Evolutionary conservation across 257 asterid genomes (phyloP), one percentile per base, ranked within the genome.

Genomic region (Nicotiana obtusifolia): DNA sequence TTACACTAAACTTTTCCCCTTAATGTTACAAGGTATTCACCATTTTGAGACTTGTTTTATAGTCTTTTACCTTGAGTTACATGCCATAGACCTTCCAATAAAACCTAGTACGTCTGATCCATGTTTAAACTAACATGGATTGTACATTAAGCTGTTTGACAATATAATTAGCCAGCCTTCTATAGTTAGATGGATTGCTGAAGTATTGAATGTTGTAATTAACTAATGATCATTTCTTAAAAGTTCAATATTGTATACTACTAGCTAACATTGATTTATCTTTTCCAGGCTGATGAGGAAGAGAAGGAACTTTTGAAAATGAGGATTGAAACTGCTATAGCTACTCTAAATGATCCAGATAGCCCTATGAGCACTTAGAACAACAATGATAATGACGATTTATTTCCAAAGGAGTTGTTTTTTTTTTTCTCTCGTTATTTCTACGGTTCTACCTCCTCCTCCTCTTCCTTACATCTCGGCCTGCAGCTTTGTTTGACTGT

Each of bases 291-390:
- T 24, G 94, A 90, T 24, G 93, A 91, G 22, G 92, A 87, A 79
- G 97, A 94, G 69, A 93, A 56, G 33, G 92, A 91, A 31, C 49
- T 78, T 10, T 64, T 94, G 64, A 86, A 87, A 73, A 53, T 28
- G 57, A 90, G 88, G 87, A 94, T 94, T 17, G 87, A 93, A 85
- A 81, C 89, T 8, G 97, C 97, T 14, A 91, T 94, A 52, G 89
- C 92, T 67, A 86, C 93, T 54, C 64, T 84, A 37, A 94, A 87
- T 81, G 93, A 86, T 80, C 93, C 92, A 22, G 94, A 86, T 76
- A 92, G 95, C 80, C 96, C 96, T 7, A 84, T 89, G 90, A 90
- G 94, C 91, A 53, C 59, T 31, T 90, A 80, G 77, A 31, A 5
- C 28, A 11, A 62, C 15, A 33, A 67, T 19, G 61, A 71, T 73